phyloP scores from a whole-genome alignment of 495 filamentous ascomycete species.

The Pseudomonodictys pantanalensis region DNA sequence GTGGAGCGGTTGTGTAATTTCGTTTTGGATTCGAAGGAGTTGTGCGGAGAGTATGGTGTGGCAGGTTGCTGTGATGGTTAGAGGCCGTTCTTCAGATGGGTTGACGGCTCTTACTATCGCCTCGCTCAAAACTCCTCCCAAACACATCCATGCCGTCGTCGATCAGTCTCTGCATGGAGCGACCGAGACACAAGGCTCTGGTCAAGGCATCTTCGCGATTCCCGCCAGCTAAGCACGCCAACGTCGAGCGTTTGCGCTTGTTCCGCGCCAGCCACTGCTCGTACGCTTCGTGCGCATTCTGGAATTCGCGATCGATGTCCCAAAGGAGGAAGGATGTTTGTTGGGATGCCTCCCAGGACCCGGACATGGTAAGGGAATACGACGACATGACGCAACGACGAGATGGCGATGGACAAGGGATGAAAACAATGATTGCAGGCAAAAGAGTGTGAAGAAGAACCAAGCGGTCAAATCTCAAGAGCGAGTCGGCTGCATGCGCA shows the following conservation, averaged over 20 bases:
- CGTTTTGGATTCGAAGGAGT: conserved; percentile 26
- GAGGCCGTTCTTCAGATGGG: not conserved
- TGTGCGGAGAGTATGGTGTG: conserved; percentile 17
- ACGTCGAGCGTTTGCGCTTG: not conserved
- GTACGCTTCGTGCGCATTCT: conserved; percentile 24
- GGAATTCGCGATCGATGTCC: conserved; percentile 32
- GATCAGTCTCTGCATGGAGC: conserved; percentile 4
- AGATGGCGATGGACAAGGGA: not conserved
- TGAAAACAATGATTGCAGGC: not conserved
- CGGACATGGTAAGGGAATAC: not conserved
- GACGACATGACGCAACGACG: not conserved
- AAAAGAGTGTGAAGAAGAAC: too few relatives aligned
- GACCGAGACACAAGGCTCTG: conserved; percentile 9
- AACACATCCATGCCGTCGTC: conserved; percentile 10
- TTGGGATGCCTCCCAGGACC: conserved; percentile 15
- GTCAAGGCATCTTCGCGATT: conserved; percentile 13
- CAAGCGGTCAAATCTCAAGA: too few relatives aligned
- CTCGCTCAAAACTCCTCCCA: conserved; percentile 18
- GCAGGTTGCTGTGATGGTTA: conserved; percentile 18
- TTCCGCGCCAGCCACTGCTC: conserved; percentile 16
- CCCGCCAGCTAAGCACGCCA: conserved; percentile 4
- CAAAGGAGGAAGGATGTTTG: conserved; percentile 20
- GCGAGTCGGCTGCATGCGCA: not conserved
- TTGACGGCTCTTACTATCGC: conserved; percentile 14
- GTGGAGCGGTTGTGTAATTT: conserved; percentile 14